These are phyloP conservation scores for Populus trichocarpa DNA, from an alignment of 441 rosid genomes.

Conservation along the genomic window DNA sequence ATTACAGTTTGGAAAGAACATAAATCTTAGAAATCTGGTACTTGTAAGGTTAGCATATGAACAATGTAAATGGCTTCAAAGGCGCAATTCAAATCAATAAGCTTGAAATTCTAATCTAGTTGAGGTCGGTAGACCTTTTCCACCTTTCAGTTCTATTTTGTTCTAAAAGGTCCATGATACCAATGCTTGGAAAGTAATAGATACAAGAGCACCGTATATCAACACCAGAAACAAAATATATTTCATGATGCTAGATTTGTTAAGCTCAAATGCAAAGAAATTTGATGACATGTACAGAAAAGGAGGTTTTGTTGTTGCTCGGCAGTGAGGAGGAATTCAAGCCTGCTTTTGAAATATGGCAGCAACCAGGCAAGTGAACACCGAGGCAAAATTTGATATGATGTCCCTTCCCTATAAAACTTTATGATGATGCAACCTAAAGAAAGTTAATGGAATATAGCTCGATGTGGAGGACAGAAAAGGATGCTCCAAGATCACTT, in stretches of 20 bases:
- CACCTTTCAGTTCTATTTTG: background rate
- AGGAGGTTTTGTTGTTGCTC: background rate
- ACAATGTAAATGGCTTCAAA: background rate
- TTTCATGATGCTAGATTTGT: background rate
- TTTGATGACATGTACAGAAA: background rate
- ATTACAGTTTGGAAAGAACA: slow-evolving; percentile 6
- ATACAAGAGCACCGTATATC: background rate
- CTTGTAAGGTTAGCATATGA: background rate
- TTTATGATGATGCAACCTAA: slow-evolving; percentile 1
- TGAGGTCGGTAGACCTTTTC: background rate
- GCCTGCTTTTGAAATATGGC: background rate
- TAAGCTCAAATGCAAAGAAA: background rate
- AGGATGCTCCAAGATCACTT: slow-evolving; percentile 29
- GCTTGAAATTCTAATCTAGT: background rate
- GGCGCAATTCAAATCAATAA: background rate
- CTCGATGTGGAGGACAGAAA: background rate
- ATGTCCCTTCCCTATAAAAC: background rate
- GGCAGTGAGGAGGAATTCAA: background rate
- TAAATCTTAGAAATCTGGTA: slow-evolving; percentile 9
- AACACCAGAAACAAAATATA: background rate
- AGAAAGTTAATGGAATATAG: background rate
- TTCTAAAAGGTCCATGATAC: background rate
- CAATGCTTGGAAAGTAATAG: background rate
- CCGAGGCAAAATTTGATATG: background rate
- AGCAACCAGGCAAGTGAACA: background rate